Base-by-base conservation (phyloP, 805 yeast species). In the Monosporozyma yasuniensis region DNA sequence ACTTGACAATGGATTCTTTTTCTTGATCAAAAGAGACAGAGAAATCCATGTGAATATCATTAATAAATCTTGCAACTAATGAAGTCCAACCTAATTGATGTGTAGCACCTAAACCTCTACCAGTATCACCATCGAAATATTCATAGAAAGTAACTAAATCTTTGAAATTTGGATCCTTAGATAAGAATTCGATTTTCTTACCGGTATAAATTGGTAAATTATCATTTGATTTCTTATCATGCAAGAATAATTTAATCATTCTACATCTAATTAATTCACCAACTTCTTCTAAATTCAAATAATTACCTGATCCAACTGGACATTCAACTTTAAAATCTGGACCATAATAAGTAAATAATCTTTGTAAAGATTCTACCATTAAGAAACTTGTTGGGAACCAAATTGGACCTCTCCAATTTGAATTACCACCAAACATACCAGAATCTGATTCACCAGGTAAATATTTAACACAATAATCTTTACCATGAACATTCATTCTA, bases 31-130 rank as follows among this genome's bases (percentile, higher is more conserved):
- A 60, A 59, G 22, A 60, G 62, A 50, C 61, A 56, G 42, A 61
- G 67, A 50, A 57, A 52, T 47, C 61, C 57, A 16, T 60, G 52
- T 96, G 96, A 42, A 86, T 87, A 68, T 90, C 93, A 63, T 86
- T 93, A 62, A 89, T 87, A 79, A 90, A 80, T 68, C 91, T 85
- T 39, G 96, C 95, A 47, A 89, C 93, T 42, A 90, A 75, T 0
- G 95, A 91, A 1, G 96, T 89, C 97, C 97, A 89, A 10, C 97
- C 97, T 73, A 89, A 83, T 70, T 89, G 97, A 72, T 90, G 96
- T 47, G 89, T 81, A 2, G 96, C 88, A 27, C 97, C 97, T 50
- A 89, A 71, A 6, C 96, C 97, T 58, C 96, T 78, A 38, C 97
- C 97, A 1, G 93, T 84, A 63, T 89, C 97, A 56, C 96, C 96